Conservation (phyloP, 257 asterid genomes). For the Eustoma russellianum region DNA sequence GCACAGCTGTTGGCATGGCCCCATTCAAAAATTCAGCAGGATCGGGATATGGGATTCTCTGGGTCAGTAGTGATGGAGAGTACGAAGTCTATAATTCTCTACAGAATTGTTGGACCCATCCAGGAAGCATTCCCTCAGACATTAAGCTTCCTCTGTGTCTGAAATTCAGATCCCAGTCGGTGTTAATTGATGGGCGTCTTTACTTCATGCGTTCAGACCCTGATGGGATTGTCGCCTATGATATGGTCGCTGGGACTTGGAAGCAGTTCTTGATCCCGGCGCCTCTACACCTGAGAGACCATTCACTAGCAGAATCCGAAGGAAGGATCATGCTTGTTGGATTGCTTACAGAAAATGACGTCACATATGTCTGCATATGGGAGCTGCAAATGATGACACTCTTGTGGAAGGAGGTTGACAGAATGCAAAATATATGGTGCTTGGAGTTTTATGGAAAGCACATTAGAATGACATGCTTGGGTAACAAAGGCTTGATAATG, state of each 20-base stretch:
- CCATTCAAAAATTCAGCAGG: slow-evolving; percentile 25
- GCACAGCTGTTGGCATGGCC: slow-evolving; percentile 86
- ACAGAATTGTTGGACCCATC: slow-evolving; percentile 57
- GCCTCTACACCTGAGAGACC: slow-evolving; percentile 57
- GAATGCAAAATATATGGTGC: slow-evolving; percentile 99
- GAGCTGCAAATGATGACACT: slow-evolving; percentile 97
- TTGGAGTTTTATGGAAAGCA: slow-evolving; percentile 98
- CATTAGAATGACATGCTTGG: slow-evolving; percentile 91
- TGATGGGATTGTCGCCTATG: slow-evolving; percentile 71
- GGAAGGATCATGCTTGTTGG: slow-evolving; percentile 93
- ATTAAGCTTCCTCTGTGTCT: slow-evolving; percentile 69
- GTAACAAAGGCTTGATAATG: slow-evolving; percentile 88
- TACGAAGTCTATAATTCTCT: slow-evolving; percentile 64
- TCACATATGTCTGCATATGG: slow-evolving; percentile 92
- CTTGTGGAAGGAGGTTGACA: slow-evolving; percentile 99
- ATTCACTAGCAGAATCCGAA: slow-evolving; percentile 60
- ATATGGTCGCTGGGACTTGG: slow-evolving; percentile 58
- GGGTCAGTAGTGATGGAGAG: slow-evolving; percentile 87
- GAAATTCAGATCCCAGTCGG: slow-evolving; percentile 82
- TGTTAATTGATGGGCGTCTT: slow-evolving; percentile 37
- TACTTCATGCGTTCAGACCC: slow-evolving; percentile 86
- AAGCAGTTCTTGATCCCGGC: slow-evolving; percentile 57
- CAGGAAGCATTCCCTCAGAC: slow-evolving; percentile 51
- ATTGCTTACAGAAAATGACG: slow-evolving; percentile 80
- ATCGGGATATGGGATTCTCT: slow-evolving; percentile 64